Base-by-base conservation (phyloP, 495 filamentous ascomycete species). In the Podospora sp. region DNA sequence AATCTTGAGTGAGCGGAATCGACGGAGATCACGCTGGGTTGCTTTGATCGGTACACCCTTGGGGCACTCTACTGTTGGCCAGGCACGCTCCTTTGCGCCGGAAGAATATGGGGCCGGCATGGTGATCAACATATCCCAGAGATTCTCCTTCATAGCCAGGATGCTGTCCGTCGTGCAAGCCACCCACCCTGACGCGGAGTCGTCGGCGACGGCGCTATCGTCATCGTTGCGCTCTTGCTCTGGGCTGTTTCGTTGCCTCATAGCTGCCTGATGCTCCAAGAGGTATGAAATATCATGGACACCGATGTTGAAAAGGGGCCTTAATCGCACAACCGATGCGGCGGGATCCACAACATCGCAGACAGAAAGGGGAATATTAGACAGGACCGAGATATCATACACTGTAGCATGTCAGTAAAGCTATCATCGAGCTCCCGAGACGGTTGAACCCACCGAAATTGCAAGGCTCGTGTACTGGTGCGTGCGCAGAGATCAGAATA, bases 161-260 rank as follows among this genome's bases (percentile, higher is more conserved):
- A 99, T 91, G 72, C 89, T 93, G 76, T 99, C 95, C 24, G 95
- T 98, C 33, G 94, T 95, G 76, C 94, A 97, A 0, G 95, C 95
- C 55, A 97, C 86, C 94, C 93, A 98, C 14, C 91, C 89, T 0
- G 86, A 82, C 12, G 85, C 84, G 24, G 78, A 74, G 40, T 89
- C 89, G 14, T 82, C 78, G 20, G 67, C 55, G 56, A 60, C 49
- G 27, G 62, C 60, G 7, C 67, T 56, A 16, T 66, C 62, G 55
- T 72, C 65, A 16, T 65, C 63, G 26, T 76, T 72, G 12, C 73
- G 66, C 62, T 64, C 69, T 14, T 65, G 72, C 57, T 46, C 16
- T 46, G 40, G 40, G 16, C 56, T 66, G 58, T 58, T 62, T 3
- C 60, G 67, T 14, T 73, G 70, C 60, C 79, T 81, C 50, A 77